A percentile compares a stretch with the other conserved stretches of the same genome.
Conservation (phyloP, 768 basidiomycete species). For the Rhizopogon sp. region DNA sequence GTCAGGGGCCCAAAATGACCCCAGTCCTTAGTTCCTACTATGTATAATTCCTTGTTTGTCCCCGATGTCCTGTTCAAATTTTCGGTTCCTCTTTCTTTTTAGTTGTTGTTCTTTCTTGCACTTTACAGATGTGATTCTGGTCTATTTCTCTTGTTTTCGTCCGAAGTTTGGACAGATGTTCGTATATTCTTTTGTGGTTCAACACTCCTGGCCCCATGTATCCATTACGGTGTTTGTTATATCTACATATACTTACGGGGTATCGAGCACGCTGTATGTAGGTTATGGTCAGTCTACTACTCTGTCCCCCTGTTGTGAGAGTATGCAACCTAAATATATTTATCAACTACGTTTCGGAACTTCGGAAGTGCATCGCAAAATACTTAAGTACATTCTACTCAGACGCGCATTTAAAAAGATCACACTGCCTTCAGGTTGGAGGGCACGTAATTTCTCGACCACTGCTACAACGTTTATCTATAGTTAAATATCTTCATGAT, state of each 20-base stretch:
- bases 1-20: slow-evolving; percentile 51
- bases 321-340: neutral
- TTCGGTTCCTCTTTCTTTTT: slow-evolving; percentile 5
- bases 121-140: slow-evolving; percentile 1
- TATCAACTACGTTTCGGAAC: neutral
- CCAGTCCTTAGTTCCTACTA: slow-evolving; percentile 1
- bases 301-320: slow-evolving; percentile 2
- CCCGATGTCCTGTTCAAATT: slow-evolving; percentile 5
- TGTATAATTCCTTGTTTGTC: slow-evolving; percentile 7
- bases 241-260: slow-evolving; percentile 27
- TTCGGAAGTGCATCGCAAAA: no score
- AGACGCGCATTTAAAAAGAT: no score
- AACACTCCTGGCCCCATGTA: slow-evolving; percentile 17
- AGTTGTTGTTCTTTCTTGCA: slow-evolving; percentile 6
- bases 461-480: neutral
- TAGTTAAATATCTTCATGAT: slow-evolving; percentile 3
- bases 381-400: no score
- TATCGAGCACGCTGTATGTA: slow-evolving; percentile 26
- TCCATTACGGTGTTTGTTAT: slow-evolving; percentile 22
- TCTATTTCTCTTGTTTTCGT: neutral
- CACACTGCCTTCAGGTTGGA: no score
- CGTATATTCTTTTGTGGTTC: neutral
- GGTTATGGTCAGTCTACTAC: slow-evolving; percentile 22
- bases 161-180: neutral
- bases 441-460: neutral